Evolutionary conservation across 1,139 yeast species (phyloP).

Genomic region (Blastobotrys illinoisensis): DNA sequence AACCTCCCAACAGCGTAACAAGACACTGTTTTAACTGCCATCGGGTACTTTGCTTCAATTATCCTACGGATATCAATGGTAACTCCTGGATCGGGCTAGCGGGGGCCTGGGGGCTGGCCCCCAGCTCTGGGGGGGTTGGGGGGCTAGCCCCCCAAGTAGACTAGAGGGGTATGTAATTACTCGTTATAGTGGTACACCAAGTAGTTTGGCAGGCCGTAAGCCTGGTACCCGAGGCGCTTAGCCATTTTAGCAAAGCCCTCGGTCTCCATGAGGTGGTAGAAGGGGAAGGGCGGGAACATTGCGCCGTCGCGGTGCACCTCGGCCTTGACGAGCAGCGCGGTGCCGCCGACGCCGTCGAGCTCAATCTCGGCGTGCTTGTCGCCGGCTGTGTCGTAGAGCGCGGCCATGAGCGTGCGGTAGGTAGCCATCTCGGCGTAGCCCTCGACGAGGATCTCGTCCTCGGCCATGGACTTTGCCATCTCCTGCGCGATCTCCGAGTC

Average conservation of each 20-base stretch:
- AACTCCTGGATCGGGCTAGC: too few relatives aligned
- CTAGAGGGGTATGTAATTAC: too few relatives aligned
- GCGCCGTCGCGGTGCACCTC: slow-evolving; percentile 99
- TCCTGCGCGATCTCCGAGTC: slow-evolving; percentile 82
- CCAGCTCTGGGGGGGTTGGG: background rate
- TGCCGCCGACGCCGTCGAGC: slow-evolving; percentile 94
- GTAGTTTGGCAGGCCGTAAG: slow-evolving; percentile 89
- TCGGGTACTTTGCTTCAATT: too few relatives aligned
- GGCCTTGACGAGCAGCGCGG: slow-evolving; percentile 90
- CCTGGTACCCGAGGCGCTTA: slow-evolving; percentile 83
- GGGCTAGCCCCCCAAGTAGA: background rate
- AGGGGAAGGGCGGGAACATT: slow-evolving; percentile 97
- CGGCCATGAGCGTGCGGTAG: slow-evolving; percentile 93
- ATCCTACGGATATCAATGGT: too few relatives aligned
- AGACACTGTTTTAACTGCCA: too few relatives aligned
- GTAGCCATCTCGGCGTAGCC: slow-evolving; percentile 89
- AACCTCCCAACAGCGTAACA: too few relatives aligned
- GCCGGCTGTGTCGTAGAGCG: slow-evolving; percentile 63
- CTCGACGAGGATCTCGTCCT: slow-evolving; percentile 89
- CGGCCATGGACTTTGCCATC: slow-evolving; percentile 63
- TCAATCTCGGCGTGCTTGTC: slow-evolving; percentile 56
- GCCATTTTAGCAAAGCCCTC: slow-evolving; percentile 99
- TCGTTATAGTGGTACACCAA: slow-evolving; percentile 63
- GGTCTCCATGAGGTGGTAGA: slow-evolving; percentile 92
- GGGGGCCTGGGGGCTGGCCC: background rate